Evolutionary conservation across 1,139 yeast genomes (phyloP).

Genomic region (Yamadazyma epiphylla): DNA sequence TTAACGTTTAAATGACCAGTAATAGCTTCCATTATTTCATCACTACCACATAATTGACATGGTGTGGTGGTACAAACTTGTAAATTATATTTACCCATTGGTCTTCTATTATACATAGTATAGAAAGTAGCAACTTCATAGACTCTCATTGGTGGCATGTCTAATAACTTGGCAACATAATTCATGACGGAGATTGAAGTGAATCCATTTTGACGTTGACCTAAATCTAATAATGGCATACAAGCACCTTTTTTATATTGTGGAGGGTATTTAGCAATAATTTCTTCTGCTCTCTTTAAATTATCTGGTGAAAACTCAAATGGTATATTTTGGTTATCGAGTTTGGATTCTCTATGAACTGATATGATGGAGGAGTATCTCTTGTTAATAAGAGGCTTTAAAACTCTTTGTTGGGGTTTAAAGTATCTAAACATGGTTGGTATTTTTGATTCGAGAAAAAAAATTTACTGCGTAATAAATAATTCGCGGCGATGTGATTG

Average conservation of each 20-base stretch:
- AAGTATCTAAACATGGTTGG: background rate
- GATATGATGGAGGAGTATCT: constrained; percentile 46
- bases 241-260: constrained; percentile 87
- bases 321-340: constrained; percentile 64
- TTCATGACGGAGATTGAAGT: constrained; percentile 90
- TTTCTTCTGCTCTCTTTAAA: constrained; percentile 63
- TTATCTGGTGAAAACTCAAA: constrained; percentile 76
- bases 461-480: too few species aligned
- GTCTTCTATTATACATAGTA: constrained; percentile 87
- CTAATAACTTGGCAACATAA: constrained; percentile 81
- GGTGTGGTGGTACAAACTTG: constrained; percentile 92
- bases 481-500: too few species aligned
- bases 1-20: constrained; percentile 57
- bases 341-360: constrained; percentile 71
- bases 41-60: constrained; percentile 83
- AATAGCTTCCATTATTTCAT: constrained; percentile 70
- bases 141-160: constrained; percentile 94
- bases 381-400: constrained; percentile 6
- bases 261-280: constrained; percentile 77
- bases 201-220: constrained; percentile 86
- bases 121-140: constrained; percentile 92
- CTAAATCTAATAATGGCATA: constrained; percentile 83
- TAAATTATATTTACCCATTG: constrained; percentile 81
- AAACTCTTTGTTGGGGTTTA: background rate
- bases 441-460: too few species aligned